Base-by-base conservation (phyloP, 768 basidiomycete species). In the Pleurotus pulmonarius region DNA sequence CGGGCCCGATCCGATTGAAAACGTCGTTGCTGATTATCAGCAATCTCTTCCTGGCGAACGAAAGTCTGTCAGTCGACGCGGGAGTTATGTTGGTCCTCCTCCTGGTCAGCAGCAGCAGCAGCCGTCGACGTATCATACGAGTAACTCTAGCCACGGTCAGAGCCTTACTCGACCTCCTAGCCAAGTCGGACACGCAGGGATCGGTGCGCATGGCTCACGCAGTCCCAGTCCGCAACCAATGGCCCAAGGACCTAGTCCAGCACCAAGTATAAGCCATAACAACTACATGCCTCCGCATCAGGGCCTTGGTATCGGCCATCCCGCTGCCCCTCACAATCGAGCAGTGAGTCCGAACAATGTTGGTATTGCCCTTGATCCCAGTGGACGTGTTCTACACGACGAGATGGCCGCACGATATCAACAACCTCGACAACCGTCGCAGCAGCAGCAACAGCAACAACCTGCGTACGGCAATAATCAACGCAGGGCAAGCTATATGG, bases 21-120 rank as follows among this genome's bases (percentile, higher is more conserved):
- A 85, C n/a, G 85, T 93, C 6, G 70, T 93, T 13, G 75, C 76
- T 0, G 80, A 85, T 60, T 98, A 98, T 65, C 82, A 87, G 24
- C 92, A 94, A 64, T 83, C 87, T 1, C 81, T 98, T 66, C 95
- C 94, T 5, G 94, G 93, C 3, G 95, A 97, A 67, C 75, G 81
- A 49, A 85, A 81, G 69, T 75, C 79, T 6, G 73, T 82, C 22
- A 85, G 82, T 64, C 65, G 73, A 60, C 68, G 71, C 41, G 67
- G 72, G 46, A 71, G 76, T 55, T 72, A 67, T 48, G 63, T 67
- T 16, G 73, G 73, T 4, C 63, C 71, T 7, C 67, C 67, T 26
- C 60, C 68, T 8, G 64, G 64, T 41, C 61, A 69, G 24, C 62
- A 65, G 34, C 56, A 65, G 34, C 56, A 63, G 9, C 39, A 54